Percentiles rank a stretch among this genome's conserved stretches.
These are phyloP conservation scores for Oemleria cerasiformis DNA, from an alignment of 306 rosid genomes.

Conservation along the genomic window DNA sequence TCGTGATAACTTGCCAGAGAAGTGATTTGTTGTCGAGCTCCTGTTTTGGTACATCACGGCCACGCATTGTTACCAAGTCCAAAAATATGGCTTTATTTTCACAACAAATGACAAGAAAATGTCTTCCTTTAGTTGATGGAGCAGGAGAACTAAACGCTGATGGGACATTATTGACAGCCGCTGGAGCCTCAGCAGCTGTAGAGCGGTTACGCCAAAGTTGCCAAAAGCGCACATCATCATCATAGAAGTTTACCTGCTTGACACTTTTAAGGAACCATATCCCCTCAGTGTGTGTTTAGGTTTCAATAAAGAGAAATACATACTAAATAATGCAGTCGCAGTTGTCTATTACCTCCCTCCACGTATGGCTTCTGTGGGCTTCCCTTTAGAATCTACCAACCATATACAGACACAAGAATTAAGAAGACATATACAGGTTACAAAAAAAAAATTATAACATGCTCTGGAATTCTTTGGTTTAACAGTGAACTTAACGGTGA, in stretches of 20 bases:
- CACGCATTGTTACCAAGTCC: constrained; percentile 98
- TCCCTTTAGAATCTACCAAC: constrained; percentile 73
- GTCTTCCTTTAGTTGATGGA: constrained; percentile 92
- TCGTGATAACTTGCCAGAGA: constrained; percentile 59
- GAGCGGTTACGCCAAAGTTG: constrained; percentile 87
- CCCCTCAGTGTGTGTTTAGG: constrained; percentile 20
- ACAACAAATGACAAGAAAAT: constrained; percentile 97
- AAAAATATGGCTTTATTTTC: constrained; percentile 93
- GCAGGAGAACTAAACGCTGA: constrained; percentile 79
- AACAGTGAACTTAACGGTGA: not conserved
- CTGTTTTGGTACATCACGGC: constrained; percentile 96
- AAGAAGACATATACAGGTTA: not conserved
- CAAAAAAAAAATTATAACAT: not conserved
- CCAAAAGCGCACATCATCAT: constrained; percentile 96
- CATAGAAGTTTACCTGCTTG: constrained; percentile 89
- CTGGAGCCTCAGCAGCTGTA: constrained; percentile 94
- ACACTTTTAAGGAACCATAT: constrained; percentile 53
- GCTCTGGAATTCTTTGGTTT: not conserved
- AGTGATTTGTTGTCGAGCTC: constrained; percentile 96
- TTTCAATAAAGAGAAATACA: constrained; percentile 27
- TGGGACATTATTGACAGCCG: constrained; percentile 66
- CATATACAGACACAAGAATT: constrained; percentile 13
- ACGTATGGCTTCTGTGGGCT: constrained; percentile 93
- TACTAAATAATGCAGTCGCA: constrained; percentile 15
- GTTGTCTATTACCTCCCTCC: constrained; percentile 83